Conservation (phyloP, 148 eudicot genomes). For the Oxyria digyna region DNA sequence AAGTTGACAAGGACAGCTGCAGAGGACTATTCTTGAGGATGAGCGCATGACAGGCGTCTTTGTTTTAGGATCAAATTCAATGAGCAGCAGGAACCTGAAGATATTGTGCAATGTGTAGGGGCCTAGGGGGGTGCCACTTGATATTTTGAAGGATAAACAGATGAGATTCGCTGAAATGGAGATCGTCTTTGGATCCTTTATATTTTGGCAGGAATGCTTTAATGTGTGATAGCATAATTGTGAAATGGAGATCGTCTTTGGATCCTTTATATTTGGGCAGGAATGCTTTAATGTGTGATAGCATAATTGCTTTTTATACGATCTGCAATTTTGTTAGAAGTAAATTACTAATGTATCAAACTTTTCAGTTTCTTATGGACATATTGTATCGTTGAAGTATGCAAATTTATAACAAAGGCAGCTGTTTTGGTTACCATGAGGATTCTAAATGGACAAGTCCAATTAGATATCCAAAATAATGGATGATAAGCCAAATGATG, state of each 20-base stretch:
- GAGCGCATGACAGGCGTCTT: constrained; percentile 29
- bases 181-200: not conserved
- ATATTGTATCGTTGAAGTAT: too few relatives aligned
- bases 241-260: not conserved
- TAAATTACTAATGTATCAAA: not conserved
- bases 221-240: not conserved
- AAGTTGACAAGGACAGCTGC: constrained; percentile 63
- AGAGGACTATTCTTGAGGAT: constrained; percentile 46
- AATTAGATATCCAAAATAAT: not conserved
- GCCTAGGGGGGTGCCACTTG: not conserved
- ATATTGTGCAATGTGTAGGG: not conserved
- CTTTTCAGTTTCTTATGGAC: too few relatives aligned
- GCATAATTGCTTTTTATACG: not conserved
- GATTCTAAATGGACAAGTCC: not conserved
- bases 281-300: not conserved
- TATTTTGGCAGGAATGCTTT: not conserved
- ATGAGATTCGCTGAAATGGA: not conserved
- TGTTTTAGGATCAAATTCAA: too few relatives aligned
- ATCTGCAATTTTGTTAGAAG: not conserved
- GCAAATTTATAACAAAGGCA: too few relatives aligned
- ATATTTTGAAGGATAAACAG: not conserved
- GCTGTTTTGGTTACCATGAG: not conserved
- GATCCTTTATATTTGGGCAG: not conserved
- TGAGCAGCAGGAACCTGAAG: not conserved
- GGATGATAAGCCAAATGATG: not conserved